Evolutionary conservation across 139 green algal genomes (phyloP).

Genomic region (Closterium sp.): DNA sequence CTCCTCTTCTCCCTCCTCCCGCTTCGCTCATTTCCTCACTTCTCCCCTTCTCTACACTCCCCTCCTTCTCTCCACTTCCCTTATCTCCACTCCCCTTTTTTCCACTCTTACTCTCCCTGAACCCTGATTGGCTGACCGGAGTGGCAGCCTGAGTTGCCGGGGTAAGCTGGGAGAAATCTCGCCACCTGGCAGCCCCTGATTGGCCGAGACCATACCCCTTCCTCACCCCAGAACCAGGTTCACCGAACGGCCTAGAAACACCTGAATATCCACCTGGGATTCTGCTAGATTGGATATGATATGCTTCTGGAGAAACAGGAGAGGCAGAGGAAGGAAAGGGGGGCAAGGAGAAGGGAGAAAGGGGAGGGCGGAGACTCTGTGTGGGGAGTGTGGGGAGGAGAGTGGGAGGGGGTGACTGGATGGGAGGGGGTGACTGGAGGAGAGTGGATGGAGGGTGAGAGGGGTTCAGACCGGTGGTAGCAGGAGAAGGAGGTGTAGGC

Average conservation of each 20-base stretch:
- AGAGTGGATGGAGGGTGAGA: not conserved
- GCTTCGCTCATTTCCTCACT: not conserved
- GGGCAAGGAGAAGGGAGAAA: not conserved
- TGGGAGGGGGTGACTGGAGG: not conserved
- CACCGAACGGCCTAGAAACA: not conserved
- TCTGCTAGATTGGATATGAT: not conserved
- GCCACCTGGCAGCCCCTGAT: not conserved
- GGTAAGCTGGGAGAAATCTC: slow-evolving; percentile 35
- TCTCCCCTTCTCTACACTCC: too few relatives aligned
- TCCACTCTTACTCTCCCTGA: slow-evolving; percentile 52
- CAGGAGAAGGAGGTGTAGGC: not conserved
- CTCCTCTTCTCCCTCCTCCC: not conserved
- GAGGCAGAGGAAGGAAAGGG: not conserved
- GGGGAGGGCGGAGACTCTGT: not conserved
- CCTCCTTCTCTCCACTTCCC: too few relatives aligned
- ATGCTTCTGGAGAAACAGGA: not conserved
- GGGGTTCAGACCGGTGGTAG: not conserved
- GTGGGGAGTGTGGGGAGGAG: not conserved
- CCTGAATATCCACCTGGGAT: not conserved
- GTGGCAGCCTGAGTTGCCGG: slow-evolving; percentile 51
- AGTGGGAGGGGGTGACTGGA: too few relatives aligned
- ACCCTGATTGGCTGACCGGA: slow-evolving; percentile 75
- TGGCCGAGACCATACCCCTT: not conserved
- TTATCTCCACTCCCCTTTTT: not conserved
- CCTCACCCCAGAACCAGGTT: not conserved